Conservation (phyloP, 768 basidiomycete genomes). For the Phlegmacium glaucopus region DNA sequence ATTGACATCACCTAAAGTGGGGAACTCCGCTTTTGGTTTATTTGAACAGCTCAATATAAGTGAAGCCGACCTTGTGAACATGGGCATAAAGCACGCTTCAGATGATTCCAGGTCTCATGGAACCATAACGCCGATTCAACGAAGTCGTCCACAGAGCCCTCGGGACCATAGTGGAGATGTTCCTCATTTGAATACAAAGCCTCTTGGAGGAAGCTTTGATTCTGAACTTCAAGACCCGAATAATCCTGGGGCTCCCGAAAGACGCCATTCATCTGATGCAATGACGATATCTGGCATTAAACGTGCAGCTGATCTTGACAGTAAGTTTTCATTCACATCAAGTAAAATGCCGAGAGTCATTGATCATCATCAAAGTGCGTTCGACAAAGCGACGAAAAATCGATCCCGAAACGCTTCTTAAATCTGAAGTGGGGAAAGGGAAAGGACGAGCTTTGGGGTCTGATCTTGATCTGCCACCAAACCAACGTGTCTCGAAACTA, state of each 20-base stretch:
- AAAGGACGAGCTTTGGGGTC: conserved; percentile 5
- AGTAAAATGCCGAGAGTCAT: not conserved
- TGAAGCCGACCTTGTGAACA: not conserved
- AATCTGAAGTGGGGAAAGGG: conserved; percentile 5
- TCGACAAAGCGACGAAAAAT: conserved; percentile 6
- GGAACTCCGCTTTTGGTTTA: too few species aligned
- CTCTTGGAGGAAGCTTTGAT: too few species aligned
- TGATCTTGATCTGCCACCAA: not conserved
- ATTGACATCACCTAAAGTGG: not conserved
- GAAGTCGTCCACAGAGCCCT: too few species aligned
- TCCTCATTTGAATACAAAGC: too few species aligned
- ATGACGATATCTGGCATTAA: conserved; percentile 3
- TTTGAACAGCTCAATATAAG: not conserved
- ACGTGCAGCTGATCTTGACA: conserved; percentile 7
- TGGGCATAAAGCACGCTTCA: too few species aligned
- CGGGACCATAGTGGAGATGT: too few species aligned
- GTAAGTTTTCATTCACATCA: conserved; percentile 2
- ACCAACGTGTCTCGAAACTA: not conserved
- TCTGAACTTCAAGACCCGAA: too few species aligned
- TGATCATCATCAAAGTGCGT: conserved; percentile 1
- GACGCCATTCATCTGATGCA: not conserved
- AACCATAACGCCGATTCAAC: too few species aligned
- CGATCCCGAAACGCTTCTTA: not conserved
- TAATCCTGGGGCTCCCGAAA: too few species aligned
- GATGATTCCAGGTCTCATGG: too few species aligned